phyloP scores from a whole-genome alignment of 495 filamentous ascomycete genomes.

The Copromyces sp. region DNA sequence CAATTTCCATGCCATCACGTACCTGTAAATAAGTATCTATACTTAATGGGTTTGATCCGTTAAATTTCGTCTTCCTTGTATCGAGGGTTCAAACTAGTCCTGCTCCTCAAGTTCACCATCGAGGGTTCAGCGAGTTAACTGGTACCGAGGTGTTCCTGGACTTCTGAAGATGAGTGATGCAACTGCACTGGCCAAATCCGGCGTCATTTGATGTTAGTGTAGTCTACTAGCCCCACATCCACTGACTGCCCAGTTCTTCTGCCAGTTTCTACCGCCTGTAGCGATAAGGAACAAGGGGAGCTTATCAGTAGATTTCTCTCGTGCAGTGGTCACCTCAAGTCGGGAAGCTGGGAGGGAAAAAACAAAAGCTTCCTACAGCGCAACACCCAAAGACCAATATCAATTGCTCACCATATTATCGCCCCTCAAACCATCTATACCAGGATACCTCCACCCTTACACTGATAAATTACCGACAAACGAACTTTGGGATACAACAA shows the following conservation, averaged over 20 bases:
- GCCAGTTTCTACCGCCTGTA: not conserved
- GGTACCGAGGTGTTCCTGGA: not conserved
- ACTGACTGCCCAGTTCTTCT: not conserved
- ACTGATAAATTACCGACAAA: not conserved
- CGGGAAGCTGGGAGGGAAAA: not conserved
- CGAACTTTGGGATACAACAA: slow-evolving; percentile 5
- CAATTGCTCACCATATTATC: not conserved
- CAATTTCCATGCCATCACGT: not conserved
- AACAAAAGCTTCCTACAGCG: not conserved
- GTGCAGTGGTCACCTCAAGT: not conserved
- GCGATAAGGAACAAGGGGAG: not conserved
- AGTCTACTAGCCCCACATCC: not conserved
- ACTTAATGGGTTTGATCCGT: not conserved
- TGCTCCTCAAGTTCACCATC: not conserved
- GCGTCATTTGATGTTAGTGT: not conserved
- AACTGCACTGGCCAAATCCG: not conserved
- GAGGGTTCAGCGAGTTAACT: not conserved
- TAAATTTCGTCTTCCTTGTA: not conserved
- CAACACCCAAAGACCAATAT: not conserved
- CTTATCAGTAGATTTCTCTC: not conserved
- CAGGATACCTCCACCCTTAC: not conserved
- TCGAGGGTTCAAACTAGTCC: not conserved
- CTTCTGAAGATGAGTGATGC: not conserved
- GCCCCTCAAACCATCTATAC: not conserved
- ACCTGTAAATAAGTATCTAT: not conserved